Percentiles rank a stretch among this genome's conserved stretches.
Conservation (phyloP, 2,329 filamentous ascomycete species). For the Paecilomyces niveus region DNA sequence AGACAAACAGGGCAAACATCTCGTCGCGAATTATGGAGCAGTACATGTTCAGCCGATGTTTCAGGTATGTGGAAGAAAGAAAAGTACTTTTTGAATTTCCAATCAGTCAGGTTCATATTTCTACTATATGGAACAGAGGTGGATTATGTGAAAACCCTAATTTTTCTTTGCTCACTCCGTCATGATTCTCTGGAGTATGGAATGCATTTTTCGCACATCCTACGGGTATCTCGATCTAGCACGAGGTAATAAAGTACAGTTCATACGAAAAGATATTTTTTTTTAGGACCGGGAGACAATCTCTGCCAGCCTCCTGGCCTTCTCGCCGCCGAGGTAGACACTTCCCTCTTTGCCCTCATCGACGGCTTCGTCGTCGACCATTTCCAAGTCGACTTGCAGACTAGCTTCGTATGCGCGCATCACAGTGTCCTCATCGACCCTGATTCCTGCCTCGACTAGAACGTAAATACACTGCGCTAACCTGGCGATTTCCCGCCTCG, state of each 20-base stretch:
- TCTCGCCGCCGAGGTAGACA: slow-evolving; percentile 36
- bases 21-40: not conserved
- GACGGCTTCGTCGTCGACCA: slow-evolving; percentile 31
- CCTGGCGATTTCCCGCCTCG: slow-evolving; percentile 80
- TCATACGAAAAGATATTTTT: not conserved
- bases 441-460: slow-evolving; percentile 71
- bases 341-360: slow-evolving; percentile 26
- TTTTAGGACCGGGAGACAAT: slow-evolving; percentile 12
- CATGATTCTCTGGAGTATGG: not conserved
- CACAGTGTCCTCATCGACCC: slow-evolving; percentile 86
- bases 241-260: not conserved
- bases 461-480: slow-evolving; percentile 75
- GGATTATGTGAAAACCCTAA: too few species aligned
- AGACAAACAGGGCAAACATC: not conserved
- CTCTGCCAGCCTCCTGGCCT: slow-evolving; percentile 31
- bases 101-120: not conserved
- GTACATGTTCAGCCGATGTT: too few species aligned
- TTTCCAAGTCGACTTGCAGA: slow-evolving; percentile 55
- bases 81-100: not conserved
- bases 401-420: slow-evolving; percentile 74
- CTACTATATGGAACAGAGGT: too few species aligned
- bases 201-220: not conserved
- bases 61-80: not conserved
- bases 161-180: too few species aligned
- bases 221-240: not conserved